Evolutionary conservation across 352 stramenopile genomes (phyloP), one percentile per base, ranked within the genome.

Genomic region (Pythium coloratum): DNA sequence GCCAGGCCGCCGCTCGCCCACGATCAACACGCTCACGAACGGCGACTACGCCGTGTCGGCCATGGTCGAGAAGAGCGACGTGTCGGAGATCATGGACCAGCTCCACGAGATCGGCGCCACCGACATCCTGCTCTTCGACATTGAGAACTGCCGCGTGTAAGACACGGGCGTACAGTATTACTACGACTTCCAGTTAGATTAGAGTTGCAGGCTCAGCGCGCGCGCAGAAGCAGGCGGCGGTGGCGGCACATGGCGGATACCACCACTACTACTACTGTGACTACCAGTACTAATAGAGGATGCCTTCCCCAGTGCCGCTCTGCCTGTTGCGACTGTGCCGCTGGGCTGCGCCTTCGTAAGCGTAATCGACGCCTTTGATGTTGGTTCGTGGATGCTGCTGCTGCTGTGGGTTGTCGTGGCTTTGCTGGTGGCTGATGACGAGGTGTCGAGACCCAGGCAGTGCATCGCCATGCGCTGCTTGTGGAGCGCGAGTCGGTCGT

Each of bases 91-190:
- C 69, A 98, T 99, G 96, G 97, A 99, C 86, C 81, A 97, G 65
- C 85, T 99, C 28, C 84, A 98, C 62, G 88, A 90, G n/a, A 80
- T 97, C 34, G 97, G 97, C 49, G 97, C 96, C 18, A 98, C 87
- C 24, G 97, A 99, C 86, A 99, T 99, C 77, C 88, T 99, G 75
- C 86, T 98, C 24, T 89, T 99, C 54, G 90, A 97, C 64, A 91
- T 99, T 58, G 82, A 95, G 47, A 99, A 99, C 79, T 98, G 94
- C 70, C 89, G 95, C 64, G 86, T 84, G 26, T 95, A 84, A 77
- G 59, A 44, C 33, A 62, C 28, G 26, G 38, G 38, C 9, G 24
- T 38, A 55, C 20, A 20, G n/a, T 9, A 55, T 12, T 34, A 51
- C 18, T 18, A 51, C 33, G 16, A 32, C n/a, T 49, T 3, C 34